Evolutionary conservation across 2,329 filamentous ascomycete genomes (phyloP).

Genomic region (Cercospora sojina): DNA sequence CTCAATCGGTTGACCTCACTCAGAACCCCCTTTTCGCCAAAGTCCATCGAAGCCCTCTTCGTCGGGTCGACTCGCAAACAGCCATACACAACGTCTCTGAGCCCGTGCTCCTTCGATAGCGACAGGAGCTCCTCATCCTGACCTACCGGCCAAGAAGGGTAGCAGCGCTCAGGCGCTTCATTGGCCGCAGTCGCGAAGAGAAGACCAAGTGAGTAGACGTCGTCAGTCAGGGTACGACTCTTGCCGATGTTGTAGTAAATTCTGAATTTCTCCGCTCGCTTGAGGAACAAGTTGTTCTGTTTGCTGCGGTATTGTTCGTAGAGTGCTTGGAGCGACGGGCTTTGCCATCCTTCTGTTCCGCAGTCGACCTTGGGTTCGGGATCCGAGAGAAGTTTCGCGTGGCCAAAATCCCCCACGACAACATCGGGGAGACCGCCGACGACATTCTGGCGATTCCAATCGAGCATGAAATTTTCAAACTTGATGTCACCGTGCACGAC

Average conservation of each 20-base stretch:
- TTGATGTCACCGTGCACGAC: constrained; percentile 30
- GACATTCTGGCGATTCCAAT: constrained; percentile 17
- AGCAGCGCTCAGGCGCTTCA: background rate
- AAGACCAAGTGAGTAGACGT: constrained; percentile 21
- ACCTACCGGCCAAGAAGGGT: background rate
- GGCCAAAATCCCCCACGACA: constrained; percentile 26
- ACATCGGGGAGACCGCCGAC: constrained; percentile 21
- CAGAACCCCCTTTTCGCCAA: background rate
- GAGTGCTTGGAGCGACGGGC: too few species aligned
- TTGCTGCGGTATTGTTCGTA: too few species aligned
- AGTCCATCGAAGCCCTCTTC: background rate
- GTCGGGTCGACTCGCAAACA: background rate
- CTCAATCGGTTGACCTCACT: background rate
- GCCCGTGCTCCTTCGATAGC: background rate
- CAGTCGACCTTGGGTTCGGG: background rate
- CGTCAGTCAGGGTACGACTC: background rate
- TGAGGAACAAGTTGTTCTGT: too few species aligned
- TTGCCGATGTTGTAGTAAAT: background rate
- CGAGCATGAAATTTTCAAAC: constrained; percentile 23
- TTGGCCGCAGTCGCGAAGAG: constrained; percentile 14
- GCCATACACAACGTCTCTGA: background rate
- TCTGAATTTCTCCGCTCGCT: background rate
- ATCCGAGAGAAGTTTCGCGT: background rate
- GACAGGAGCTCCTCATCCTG: background rate
- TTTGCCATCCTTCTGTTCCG: constrained; percentile 12